Percentiles rank a stretch among this genome's conserved stretches.
phyloP scores from a whole-genome alignment of 306 rosid genomes.

The Cercis canadensis region DNA sequence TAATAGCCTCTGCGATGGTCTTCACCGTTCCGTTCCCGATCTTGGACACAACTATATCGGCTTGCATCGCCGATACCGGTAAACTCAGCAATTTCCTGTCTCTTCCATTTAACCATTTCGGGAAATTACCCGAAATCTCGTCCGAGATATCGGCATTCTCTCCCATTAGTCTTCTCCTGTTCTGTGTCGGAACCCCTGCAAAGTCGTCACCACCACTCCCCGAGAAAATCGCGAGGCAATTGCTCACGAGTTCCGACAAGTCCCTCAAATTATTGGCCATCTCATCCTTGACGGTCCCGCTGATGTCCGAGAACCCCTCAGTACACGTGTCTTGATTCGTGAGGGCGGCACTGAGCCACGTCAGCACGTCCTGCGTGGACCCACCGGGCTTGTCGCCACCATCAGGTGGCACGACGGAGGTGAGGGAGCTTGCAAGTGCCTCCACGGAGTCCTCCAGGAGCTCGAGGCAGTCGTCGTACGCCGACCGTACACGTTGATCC shows the following conservation, averaged over 20 bases:
- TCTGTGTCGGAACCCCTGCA: slow-evolving; percentile 81
- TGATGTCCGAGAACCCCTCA: slow-evolving; percentile 59
- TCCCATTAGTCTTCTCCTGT: slow-evolving; percentile 61
- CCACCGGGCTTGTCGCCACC: not conserved
- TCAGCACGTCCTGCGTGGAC: slow-evolving; percentile 60
- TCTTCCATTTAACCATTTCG: slow-evolving; percentile 64
- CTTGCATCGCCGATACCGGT: slow-evolving; percentile 65
- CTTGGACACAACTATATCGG: slow-evolving; percentile 70
- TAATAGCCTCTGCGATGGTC: slow-evolving; percentile 79
- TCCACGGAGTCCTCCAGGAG: slow-evolving; percentile 83
- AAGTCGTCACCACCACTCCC: slow-evolving; percentile 54
- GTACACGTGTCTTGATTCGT: slow-evolving; percentile 90
- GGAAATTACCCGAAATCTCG: slow-evolving; percentile 54
- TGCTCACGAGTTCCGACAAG: slow-evolving; percentile 75
- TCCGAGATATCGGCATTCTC: slow-evolving; percentile 33
- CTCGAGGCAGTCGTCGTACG: slow-evolving; percentile 82
- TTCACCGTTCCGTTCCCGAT: slow-evolving; percentile 70
- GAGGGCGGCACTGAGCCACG: slow-evolving; percentile 90
- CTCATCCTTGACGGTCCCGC: slow-evolving; percentile 55
- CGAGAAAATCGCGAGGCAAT: slow-evolving; percentile 77
- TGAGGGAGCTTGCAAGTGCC: slow-evolving; percentile 61
- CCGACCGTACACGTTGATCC: slow-evolving; percentile 59
- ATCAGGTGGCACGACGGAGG: slow-evolving; percentile 29
- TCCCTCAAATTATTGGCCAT: slow-evolving; percentile 57
- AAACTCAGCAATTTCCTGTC: slow-evolving; percentile 67